phyloP scores from a whole-genome alignment of 495 filamentous ascomycete genomes.

The Trichoderma erinaceum region DNA sequence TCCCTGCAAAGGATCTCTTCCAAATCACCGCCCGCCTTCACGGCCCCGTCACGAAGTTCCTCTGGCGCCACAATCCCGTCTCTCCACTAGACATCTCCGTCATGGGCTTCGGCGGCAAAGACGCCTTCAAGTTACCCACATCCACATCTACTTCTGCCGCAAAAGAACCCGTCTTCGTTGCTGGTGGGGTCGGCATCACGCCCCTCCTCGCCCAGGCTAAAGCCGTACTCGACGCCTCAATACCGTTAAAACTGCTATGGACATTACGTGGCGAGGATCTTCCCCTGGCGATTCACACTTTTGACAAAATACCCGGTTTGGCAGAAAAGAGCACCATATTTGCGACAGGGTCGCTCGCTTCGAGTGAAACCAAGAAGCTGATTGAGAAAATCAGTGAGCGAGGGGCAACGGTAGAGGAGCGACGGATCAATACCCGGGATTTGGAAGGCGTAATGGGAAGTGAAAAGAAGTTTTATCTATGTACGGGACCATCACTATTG shows the following conservation, averaged over 20 bases:
- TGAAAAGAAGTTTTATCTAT: slow-evolving; percentile 57
- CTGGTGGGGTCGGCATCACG: slow-evolving; percentile 76
- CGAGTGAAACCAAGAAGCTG: slow-evolving; percentile 26
- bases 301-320: slow-evolving; percentile 48
- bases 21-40: slow-evolving; percentile 66
- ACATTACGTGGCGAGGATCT: slow-evolving; percentile 55
- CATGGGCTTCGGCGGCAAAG: slow-evolving; percentile 64
- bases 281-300: slow-evolving; percentile 52
- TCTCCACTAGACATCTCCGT: slow-evolving; percentile 56
- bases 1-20: slow-evolving; percentile 38
- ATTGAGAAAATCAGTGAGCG: slow-evolving; percentile 22
- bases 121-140: slow-evolving; percentile 31
- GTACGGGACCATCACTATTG: slow-evolving; percentile 53
- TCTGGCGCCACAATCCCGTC: slow-evolving; percentile 53
- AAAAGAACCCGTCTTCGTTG: slow-evolving; percentile 49
- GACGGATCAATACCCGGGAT: slow-evolving; percentile 52
- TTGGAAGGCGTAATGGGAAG: slow-evolving; percentile 34
- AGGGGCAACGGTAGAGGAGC: slow-evolving; percentile 39
- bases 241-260: slow-evolving; percentile 56
- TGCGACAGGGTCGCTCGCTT: slow-evolving; percentile 42
- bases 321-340: slow-evolving; percentile 51
- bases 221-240: slow-evolving; percentile 33
- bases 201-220: slow-evolving; percentile 61
- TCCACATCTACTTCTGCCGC: slow-evolving; percentile 16
- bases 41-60: slow-evolving; percentile 58